Base-by-base conservation (phyloP, 441 rosid species). In the Erodium trifolium region DNA sequence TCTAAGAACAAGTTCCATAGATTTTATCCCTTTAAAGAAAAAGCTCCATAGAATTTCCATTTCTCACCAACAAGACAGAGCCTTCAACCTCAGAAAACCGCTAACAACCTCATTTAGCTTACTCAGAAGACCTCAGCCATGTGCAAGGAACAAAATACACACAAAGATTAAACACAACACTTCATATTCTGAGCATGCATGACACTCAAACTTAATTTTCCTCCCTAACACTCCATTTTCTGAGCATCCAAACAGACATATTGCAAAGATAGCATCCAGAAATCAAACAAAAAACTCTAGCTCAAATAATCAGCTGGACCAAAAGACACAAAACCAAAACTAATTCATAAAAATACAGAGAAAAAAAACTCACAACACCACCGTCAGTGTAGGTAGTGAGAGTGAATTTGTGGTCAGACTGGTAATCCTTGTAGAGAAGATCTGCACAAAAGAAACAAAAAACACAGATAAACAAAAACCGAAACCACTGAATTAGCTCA, bases 401-500 rank as follows among this genome's bases (percentile, higher is more conserved):
- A 68, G 85, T 85, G 82, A 93, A 83, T 79, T 89, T 93, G 79
- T 91, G 99, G 84, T 91, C 96, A 72, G 75, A 73, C 82, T 87
- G 96, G 71, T 93, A 87, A 75, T 93, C 97, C 86, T 79, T 90
- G 82, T 90, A 87, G 18, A 93, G 82, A 83, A 91, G 93, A 86
- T 93, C 96, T 93, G 81, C 55, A 73, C 55, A 55, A 23, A 65
- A 31, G 8, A 57, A 39, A 47, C 69, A 39, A 53, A 23, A 51
- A 63, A 23, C 27, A 23, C 14, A 31, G 35, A 7, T 57, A 63
- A 17, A 57, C 14, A 29, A 23, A 16, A 11, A 12, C 37, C 17
- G 16, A 13, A 49, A 47, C 9, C 45, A 39, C 45, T 19, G 59
- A 31, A 45, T 6, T 19, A 62, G 12, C 62, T 5, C 12, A 5